These are phyloP conservation scores for Phytophthora syringae DNA, from an alignment of 352 stramenopile genomes.

Conservation along the genomic window DNA sequence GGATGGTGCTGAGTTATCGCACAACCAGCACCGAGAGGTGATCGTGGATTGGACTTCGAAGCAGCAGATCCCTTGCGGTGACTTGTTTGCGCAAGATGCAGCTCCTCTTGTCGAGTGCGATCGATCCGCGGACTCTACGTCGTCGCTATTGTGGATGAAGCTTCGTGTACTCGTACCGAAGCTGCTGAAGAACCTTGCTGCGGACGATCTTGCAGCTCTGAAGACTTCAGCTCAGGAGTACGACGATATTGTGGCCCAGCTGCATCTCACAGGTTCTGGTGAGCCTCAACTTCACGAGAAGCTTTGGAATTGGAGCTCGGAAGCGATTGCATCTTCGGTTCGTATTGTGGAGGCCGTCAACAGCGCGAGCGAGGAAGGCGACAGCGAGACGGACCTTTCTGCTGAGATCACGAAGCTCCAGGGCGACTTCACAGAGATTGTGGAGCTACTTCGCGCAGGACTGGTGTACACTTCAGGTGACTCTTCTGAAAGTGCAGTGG, in stretches of 20 bases:
- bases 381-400: constrained; percentile 29
- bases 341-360: constrained; percentile 21
- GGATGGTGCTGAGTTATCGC: constrained; percentile 47
- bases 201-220: constrained; percentile 37
- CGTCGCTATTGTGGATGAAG: constrained; percentile 70
- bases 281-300: constrained; percentile 35
- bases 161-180: constrained; percentile 60
- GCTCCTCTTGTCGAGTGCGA: constrained; percentile 67
- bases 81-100: constrained; percentile 51
- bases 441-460: constrained; percentile 22
- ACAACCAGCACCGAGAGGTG: constrained; percentile 86
- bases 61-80: constrained; percentile 38
- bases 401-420: constrained; percentile 32
- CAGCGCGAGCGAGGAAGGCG: constrained; percentile 9
- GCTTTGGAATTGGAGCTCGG: constrained; percentile 66
- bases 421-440: constrained; percentile 36
- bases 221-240: constrained; percentile 44
- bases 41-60: constrained; percentile 71
- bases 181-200: constrained; percentile 48
- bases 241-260: constrained; percentile 33
- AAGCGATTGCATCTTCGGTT: constrained; percentile 24
- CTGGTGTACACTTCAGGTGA: constrained; percentile 21
- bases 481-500: constrained; percentile 9
- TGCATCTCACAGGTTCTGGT: constrained; percentile 23
- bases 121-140: constrained; percentile 55